Percentiles rank a stretch among this genome's conserved stretches.
These are phyloP conservation scores for Linum tenue DNA, from an alignment of 345 rosid genomes.

Conservation along the genomic window DNA sequence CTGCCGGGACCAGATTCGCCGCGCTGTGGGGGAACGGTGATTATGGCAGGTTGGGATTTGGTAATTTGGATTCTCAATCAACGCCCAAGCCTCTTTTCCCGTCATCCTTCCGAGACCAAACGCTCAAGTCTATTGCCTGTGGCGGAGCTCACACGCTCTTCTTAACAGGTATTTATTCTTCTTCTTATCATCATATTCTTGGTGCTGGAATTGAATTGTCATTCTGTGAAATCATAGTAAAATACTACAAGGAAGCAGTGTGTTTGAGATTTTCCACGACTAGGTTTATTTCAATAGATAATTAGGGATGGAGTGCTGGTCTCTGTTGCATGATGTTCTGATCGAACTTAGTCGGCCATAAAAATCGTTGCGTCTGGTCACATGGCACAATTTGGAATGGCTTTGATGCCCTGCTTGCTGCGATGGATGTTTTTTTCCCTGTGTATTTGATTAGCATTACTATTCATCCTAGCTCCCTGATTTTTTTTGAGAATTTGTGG, in stretches of 20 bases:
- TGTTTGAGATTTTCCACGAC: too few relatives aligned
- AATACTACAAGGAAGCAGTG: too few relatives aligned
- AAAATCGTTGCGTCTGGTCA: too few relatives aligned
- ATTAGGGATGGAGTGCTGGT: too few relatives aligned
- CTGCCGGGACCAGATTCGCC: conserved; percentile 32
- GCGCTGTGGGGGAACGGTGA: conserved; percentile 96
- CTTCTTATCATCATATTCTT: neutral
- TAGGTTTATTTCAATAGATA: too few relatives aligned
- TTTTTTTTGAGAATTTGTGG: conserved; percentile 5
- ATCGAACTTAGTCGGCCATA: too few relatives aligned
- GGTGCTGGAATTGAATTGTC: neutral
- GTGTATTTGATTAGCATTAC: neutral
- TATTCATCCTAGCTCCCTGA: neutral
- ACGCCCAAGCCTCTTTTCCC: conserved; percentile 34
- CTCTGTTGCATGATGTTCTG: too few relatives aligned
- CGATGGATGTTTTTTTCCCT: neutral
- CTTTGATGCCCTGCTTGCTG: too few relatives aligned
- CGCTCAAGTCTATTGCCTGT: conserved; percentile 60
- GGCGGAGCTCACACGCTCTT: conserved; percentile 96
- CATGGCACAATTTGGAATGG: too few relatives aligned
- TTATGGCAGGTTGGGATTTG: conserved; percentile 67
- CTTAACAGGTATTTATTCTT: conserved; percentile 50
- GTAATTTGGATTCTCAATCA: conserved; percentile 64
- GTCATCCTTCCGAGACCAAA: conserved; percentile 36
- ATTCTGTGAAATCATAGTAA: too few relatives aligned